Conservation (phyloP, 495 filamentous ascomycete species). For the Clavariopsis aquatica region DNA sequence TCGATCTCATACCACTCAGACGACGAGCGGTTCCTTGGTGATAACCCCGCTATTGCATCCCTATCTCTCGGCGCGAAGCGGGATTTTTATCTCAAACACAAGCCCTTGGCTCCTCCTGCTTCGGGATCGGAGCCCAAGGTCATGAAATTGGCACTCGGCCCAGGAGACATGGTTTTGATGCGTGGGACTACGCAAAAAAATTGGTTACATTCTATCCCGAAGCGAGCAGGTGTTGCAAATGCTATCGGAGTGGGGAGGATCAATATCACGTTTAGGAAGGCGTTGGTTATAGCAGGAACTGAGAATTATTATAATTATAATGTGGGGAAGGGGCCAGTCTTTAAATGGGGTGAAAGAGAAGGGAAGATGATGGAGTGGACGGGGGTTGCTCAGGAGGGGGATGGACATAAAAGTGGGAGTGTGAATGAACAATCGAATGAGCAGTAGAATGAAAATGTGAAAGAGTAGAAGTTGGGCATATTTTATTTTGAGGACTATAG, state of each 20-base stretch:
- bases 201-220: constrained; percentile 77
- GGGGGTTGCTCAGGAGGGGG: neutral
- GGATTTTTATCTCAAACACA: constrained; percentile 73
- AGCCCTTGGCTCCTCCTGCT: constrained; percentile 46
- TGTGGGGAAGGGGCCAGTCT: constrained; percentile 65
- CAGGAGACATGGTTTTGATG: constrained; percentile 76
- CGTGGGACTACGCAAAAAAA: constrained; percentile 64
- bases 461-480: too few relatives aligned
- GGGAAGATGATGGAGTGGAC: constrained; percentile 55
- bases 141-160: constrained; percentile 61
- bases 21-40: constrained; percentile 72
- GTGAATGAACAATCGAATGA: too few relatives aligned
- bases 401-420: neutral
- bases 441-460: too few relatives aligned
- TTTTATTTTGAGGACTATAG: too few relatives aligned
- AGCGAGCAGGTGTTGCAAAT: constrained; percentile 56
- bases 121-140: constrained; percentile 41
- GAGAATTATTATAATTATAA: constrained; percentile 77
- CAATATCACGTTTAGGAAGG: constrained; percentile 73
- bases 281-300: constrained; percentile 63
- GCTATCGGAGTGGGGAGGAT: constrained; percentile 62
- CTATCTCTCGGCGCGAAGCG: constrained; percentile 65
- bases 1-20: constrained; percentile 76
- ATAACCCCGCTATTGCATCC: constrained; percentile 67
- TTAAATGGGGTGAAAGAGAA: constrained; percentile 58